A percentile compares a stretch with the other conserved stretches of the same genome.
Conservation (phyloP, 1,284 basidiomycete genomes). For the Ceratobasidium sp. region DNA sequence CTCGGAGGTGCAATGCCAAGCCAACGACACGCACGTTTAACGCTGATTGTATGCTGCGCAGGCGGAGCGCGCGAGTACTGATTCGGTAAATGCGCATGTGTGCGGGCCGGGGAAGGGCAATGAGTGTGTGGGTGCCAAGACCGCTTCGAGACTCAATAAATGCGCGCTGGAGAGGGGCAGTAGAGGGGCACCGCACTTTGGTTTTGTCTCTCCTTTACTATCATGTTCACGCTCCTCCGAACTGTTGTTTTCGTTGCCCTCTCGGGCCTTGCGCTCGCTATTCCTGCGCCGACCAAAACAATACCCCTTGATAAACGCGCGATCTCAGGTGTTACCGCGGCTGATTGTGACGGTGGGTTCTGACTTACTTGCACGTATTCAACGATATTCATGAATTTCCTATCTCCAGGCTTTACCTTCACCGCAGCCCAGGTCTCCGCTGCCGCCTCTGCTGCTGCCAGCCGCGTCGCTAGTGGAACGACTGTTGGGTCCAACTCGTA, state of each 20-base stretch:
- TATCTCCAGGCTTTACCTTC: constrained; percentile 5
- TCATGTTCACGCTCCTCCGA: not conserved
- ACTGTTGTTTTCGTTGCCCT: constrained; percentile 11
- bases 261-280: constrained; percentile 26
- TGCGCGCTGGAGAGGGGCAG: not conserved
- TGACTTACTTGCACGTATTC: not conserved
- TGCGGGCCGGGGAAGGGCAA: not conserved
- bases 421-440: constrained; percentile 28
- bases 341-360: constrained; percentile 10
- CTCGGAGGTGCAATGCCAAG: constrained; percentile 20
- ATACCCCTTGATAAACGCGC: constrained; percentile 12
- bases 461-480: not conserved
- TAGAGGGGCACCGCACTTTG: not conserved
- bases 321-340: constrained; percentile 23
- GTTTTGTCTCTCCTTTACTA: not conserved
- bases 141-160: not conserved
- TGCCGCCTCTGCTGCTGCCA: constrained; percentile 19
- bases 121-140: not conserved
- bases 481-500: constrained; percentile 18
- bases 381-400: not conserved
- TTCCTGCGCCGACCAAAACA: constrained; percentile 14
- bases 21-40: constrained; percentile 20
- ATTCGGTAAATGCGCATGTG: constrained; percentile 25
- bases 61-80: not conserved
- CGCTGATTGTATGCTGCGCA: constrained; percentile 9